Evolutionary conservation across 2,329 filamentous ascomycete genomes (phyloP).

Genomic region (Trichophyton benhamiae): DNA sequence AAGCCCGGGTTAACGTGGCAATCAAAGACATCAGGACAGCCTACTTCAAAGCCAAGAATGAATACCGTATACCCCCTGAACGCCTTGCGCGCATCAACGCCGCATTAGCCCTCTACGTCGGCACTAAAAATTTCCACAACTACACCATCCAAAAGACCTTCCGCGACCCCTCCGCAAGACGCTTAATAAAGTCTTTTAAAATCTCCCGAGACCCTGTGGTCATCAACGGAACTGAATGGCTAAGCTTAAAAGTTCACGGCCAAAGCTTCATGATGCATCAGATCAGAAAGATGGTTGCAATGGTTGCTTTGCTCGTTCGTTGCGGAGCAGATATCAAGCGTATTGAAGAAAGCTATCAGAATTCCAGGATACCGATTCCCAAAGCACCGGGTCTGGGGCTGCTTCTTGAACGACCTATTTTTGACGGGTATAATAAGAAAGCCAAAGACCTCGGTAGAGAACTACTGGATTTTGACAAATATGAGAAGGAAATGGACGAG

Average conservation of each 20-base stretch:
- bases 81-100: constrained; percentile 66
- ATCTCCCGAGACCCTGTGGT: constrained; percentile 64
- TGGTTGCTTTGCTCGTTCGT: constrained; percentile 73
- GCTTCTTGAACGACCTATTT: constrained; percentile 80
- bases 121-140: constrained; percentile 91
- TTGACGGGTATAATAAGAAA: constrained; percentile 73
- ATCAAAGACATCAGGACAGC: constrained; percentile 66
- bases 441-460: constrained; percentile 53
- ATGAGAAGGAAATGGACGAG: constrained; percentile 63
- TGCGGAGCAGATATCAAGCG: constrained; percentile 63
- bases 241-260: constrained; percentile 89
- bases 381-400: constrained; percentile 86
- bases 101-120: constrained; percentile 61
- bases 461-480: constrained; percentile 65
- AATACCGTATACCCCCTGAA: constrained; percentile 63
- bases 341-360: constrained; percentile 61
- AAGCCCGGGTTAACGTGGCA: constrained; percentile 45
- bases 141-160: constrained; percentile 84
- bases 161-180: constrained; percentile 71
- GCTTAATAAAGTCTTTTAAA: constrained; percentile 84
- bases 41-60: constrained; percentile 69
- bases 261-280: constrained; percentile 99
- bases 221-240: constrained; percentile 87
- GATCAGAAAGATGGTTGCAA: constrained; percentile 97
- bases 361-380: constrained; percentile 69